Conservation (phyloP, 768 basidiomycete species). For the Suillus tomentosus region DNA sequence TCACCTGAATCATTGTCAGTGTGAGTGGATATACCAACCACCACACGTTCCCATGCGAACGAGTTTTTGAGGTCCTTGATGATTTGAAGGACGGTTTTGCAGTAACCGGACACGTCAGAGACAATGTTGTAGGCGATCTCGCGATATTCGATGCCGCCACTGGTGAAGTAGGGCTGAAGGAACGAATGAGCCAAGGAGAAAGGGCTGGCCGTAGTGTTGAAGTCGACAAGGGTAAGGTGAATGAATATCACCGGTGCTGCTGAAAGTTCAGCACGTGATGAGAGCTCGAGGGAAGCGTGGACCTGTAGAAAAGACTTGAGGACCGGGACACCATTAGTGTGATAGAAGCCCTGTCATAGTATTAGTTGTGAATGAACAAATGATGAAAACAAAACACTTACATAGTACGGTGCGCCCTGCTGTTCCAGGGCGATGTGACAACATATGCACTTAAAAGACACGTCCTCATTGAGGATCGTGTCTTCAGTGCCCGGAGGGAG, state of each 20-base stretch:
- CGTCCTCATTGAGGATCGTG: neutral
- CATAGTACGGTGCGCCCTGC: neutral
- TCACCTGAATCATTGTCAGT: neutral
- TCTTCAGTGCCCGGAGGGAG: no score
- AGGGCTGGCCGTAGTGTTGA: neutral
- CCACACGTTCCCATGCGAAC: neutral
- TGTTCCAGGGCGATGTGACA: neutral
- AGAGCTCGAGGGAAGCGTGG: neutral
- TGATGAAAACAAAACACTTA: neutral
- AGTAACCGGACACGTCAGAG: neutral
- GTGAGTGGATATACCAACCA: neutral
- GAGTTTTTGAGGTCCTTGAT: neutral
- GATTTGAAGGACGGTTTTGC: neutral
- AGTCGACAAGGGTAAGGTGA: neutral
- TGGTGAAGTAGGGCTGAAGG: neutral
- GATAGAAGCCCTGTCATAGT: neutral
- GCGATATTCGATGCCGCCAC: neutral
- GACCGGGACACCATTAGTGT: neutral
- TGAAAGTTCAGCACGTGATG: neutral
- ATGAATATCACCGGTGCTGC: neutral
- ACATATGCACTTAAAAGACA: neutral
- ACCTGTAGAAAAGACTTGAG: neutral
- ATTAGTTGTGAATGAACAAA: neutral
- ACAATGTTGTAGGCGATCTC: neutral
- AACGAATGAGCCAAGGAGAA: neutral